Conservation (phyloP, 2,329 filamentous ascomycete species). For the Cladosporium phlei region DNA sequence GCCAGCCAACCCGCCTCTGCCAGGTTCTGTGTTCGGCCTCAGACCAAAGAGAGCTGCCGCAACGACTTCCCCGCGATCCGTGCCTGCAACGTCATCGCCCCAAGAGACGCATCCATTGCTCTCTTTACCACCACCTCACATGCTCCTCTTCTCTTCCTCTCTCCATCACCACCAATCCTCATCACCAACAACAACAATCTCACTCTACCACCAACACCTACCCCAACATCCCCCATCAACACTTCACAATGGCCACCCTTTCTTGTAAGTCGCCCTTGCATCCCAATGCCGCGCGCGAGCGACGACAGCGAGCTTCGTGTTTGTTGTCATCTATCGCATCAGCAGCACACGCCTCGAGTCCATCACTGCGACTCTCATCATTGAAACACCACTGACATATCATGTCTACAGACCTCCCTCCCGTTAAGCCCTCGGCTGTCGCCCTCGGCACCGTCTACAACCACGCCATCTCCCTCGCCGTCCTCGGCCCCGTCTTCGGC, state of each 20-base stretch:
- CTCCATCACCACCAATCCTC: constrained; percentile 9
- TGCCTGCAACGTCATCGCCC: neutral
- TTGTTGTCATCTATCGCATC: constrained; percentile 6
- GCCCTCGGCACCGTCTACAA: constrained; percentile 94
- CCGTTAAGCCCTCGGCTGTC: constrained; percentile 97
- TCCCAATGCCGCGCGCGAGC: constrained; percentile 1
- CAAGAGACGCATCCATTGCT: neutral
- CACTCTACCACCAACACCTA: constrained; percentile 5
- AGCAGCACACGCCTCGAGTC: neutral
- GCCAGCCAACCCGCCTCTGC: constrained; percentile 4
- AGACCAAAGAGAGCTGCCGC: constrained; percentile 7
- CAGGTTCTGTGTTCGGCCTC: too few relatives aligned
- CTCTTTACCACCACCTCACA: constrained; percentile 1
- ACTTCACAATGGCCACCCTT: constrained; percentile 51
- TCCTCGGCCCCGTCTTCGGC: constrained; percentile 85
- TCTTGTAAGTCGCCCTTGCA: constrained; percentile 47
- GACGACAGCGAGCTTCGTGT: constrained; percentile 1
- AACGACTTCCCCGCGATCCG: neutral
- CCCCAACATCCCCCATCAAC: constrained; percentile 2
- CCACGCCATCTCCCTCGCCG: constrained; percentile 82
- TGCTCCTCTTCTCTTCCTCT: constrained; percentile 11
- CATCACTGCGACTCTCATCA: constrained; percentile 1
- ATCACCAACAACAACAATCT: constrained; percentile 1
- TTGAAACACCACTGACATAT: constrained; percentile 2
- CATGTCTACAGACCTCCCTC: constrained; percentile 55